phyloP scores from a whole-genome alignment of 176 grass and related monocot species.

The Bothriochloa decipiens region DNA sequence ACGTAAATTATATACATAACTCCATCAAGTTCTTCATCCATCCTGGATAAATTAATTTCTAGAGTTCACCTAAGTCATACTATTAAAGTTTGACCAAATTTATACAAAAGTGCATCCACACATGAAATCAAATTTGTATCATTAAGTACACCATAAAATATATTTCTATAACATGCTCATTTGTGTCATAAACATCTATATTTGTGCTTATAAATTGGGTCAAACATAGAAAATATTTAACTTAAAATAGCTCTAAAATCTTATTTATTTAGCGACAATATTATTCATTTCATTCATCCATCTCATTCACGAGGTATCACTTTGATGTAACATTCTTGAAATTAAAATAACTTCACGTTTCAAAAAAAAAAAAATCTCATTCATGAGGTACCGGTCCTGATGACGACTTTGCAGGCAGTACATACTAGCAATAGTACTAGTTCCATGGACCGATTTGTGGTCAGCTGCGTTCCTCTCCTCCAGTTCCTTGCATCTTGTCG shows the following conservation, averaged over 20 bases:
- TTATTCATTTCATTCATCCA: neutral
- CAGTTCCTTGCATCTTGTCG: neutral
- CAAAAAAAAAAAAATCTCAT: no score
- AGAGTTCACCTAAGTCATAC: neutral
- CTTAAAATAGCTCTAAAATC: neutral
- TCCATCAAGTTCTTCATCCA: neutral
- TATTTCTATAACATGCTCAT: neutral
- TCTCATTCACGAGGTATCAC: neutral
- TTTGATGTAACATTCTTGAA: no score
- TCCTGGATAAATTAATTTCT: no score
- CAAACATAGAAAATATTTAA: neutral
- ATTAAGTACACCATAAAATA: neutral
- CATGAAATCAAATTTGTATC: neutral
- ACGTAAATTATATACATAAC: neutral
- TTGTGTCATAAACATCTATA: neutral
- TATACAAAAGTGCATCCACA: accelerated
- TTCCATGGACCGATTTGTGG: neutral
- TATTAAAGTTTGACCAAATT: neutral
- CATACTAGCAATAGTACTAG: neutral
- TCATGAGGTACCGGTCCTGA: neutral
- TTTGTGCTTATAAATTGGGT: neutral
- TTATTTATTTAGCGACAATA: neutral
- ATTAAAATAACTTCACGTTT: no score
- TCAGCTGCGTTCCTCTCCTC: neutral
- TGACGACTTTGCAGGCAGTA: neutral